phyloP scores from a whole-genome alignment of 176 grass and related monocot species.

The Paspalum notatum region DNA sequence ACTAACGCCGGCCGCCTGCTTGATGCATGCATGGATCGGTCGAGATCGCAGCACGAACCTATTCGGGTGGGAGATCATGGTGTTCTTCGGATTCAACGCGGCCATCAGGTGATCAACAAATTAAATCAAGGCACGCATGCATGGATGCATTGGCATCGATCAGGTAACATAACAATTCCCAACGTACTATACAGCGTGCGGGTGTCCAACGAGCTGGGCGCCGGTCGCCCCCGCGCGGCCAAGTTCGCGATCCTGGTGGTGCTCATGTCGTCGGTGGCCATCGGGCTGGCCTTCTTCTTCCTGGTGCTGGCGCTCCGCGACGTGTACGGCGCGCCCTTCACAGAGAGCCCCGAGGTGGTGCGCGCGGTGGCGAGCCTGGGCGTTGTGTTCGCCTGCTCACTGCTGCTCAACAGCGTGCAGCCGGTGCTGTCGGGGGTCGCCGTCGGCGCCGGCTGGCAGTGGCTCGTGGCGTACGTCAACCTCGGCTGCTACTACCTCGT shows the following conservation, averaged over 20 bases:
- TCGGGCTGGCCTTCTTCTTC: slow-evolving; percentile 62
- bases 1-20: no score
- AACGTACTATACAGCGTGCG: slow-evolving; percentile 47
- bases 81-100: slow-evolving; percentile 94
- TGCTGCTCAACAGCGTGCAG: slow-evolving; percentile 87
- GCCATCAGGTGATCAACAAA: slow-evolving; percentile 77
- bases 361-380: slow-evolving; percentile 62
- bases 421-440: slow-evolving; percentile 89
- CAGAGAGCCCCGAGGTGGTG: slow-evolving; percentile 72
- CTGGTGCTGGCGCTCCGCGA: slow-evolving; percentile 56
- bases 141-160: neutral
- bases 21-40: neutral
- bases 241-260: slow-evolving; percentile 77
- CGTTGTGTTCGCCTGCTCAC: slow-evolving; percentile 69
- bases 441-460: slow-evolving; percentile 93
- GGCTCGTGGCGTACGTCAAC: slow-evolving; percentile 80
- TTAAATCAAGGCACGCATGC: no score
- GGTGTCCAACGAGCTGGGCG: slow-evolving; percentile 90
- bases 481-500: slow-evolving; percentile 79
- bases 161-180: no score
- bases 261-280: slow-evolving; percentile 59
- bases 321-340: slow-evolving; percentile 81
- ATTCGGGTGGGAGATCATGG: slow-evolving; percentile 86
- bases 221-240: slow-evolving; percentile 61
- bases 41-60: slow-evolving; percentile 59